Evolutionary conservation across 2,329 filamentous ascomycete genomes (phyloP).

Genomic region (Ceratocystis ficicola): DNA sequence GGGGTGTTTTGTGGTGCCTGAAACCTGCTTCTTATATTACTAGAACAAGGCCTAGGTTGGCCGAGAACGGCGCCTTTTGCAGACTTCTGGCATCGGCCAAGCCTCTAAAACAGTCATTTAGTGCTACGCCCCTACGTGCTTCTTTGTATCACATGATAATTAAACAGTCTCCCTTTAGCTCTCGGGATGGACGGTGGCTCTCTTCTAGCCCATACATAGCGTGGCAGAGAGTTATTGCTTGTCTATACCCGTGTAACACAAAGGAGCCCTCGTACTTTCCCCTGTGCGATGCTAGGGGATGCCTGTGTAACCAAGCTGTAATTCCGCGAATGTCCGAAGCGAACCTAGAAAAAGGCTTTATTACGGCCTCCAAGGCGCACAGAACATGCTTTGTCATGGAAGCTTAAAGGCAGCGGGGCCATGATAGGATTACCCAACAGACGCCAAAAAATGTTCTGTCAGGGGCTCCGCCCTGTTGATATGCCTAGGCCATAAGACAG

Average conservation of each 20-base stretch:
- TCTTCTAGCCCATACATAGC: background rate
- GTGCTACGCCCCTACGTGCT: background rate
- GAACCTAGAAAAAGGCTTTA: background rate
- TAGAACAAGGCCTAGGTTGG: background rate
- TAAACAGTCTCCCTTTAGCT: background rate
- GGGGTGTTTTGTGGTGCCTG: background rate
- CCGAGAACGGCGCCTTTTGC: background rate
- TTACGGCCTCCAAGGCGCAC: background rate
- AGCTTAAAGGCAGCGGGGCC: background rate
- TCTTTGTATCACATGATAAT: background rate
- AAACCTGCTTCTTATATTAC: background rate
- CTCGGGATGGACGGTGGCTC: background rate
- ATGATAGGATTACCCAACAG: background rate
- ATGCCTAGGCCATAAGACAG: background rate
- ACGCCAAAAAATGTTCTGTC: background rate
- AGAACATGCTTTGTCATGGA: background rate
- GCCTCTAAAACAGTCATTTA: background rate
- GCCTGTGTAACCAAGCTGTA: background rate
- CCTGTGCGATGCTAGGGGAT: background rate
- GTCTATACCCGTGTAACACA: background rate
- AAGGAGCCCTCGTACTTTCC: background rate
- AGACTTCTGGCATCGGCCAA: background rate
- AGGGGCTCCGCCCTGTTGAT: background rate
- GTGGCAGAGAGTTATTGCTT: background rate
- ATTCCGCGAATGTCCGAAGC: conserved; percentile 6